Evolutionary conservation across 73 alveolate genomes (phyloP).

Genomic region (Paramecium octaurelia): DNA sequence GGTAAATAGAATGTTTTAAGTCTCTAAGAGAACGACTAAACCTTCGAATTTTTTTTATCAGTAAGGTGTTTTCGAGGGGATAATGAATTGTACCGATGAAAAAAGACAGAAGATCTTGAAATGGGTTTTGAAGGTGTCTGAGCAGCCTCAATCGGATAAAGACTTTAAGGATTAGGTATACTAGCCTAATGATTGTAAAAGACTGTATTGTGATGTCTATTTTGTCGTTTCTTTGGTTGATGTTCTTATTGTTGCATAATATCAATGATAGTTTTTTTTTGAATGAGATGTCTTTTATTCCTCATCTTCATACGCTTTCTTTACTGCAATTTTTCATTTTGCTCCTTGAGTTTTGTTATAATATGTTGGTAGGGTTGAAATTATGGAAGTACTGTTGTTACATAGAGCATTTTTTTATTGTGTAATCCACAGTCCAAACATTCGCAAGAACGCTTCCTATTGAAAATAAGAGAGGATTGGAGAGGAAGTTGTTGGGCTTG

Average conservation of each 20-base stretch:
- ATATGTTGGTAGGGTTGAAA: slow-evolving; percentile 14
- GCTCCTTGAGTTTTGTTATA: not conserved
- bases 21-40: not conserved
- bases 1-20: slow-evolving; percentile 6
- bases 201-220: not conserved
- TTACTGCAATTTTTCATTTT: not conserved
- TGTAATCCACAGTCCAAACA: not conserved
- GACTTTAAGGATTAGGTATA: not conserved
- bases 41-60: not conserved
- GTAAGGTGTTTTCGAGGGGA: not conserved
- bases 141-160: not conserved
- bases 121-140: not conserved
- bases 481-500: not conserved
- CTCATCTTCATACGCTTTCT: slow-evolving; percentile 16
- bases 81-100: not conserved
- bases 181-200: not conserved
- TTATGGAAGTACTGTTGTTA: not conserved
- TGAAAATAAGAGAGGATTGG: not conserved
- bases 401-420: not conserved
- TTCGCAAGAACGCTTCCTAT: not conserved
- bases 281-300: not conserved
- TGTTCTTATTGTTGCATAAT: not conserved
- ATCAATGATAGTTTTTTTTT: not conserved
- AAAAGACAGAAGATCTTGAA: not conserved
- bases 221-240: not conserved